These are phyloP conservation scores for Nitzschia putrida DNA, from an alignment of 108 stramenopile genomes.

Conservation along the genomic window DNA sequence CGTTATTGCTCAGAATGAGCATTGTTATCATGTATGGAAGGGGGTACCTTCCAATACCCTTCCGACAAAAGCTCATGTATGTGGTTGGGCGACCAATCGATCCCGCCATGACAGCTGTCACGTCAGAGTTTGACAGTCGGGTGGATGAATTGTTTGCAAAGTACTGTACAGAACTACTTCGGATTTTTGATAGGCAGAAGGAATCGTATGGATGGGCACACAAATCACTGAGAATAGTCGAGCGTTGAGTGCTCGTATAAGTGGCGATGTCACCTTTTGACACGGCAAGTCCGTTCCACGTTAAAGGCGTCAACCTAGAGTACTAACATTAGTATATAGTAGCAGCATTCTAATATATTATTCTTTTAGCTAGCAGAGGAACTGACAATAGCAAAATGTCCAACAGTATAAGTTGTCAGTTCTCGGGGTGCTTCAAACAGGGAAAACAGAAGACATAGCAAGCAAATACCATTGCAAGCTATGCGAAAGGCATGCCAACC, in stretches of 20 bases:
- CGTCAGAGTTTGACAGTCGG: conserved; percentile 31
- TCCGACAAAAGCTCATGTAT: conserved; percentile 72
- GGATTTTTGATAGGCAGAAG: conserved; percentile 87
- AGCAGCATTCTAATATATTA: conserved; percentile 1
- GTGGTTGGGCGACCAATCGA: conserved; percentile 76
- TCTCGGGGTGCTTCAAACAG: background rate
- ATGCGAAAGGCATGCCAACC: conserved; percentile 43
- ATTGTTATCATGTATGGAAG: conserved; percentile 71
- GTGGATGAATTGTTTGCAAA: conserved; percentile 81
- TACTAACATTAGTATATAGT: too few relatives aligned
- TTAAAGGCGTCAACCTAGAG: too few relatives aligned
- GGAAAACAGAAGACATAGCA: background rate
- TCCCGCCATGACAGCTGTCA: conserved; percentile 28
- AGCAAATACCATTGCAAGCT: background rate
- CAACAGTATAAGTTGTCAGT: background rate
- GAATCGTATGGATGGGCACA: conserved; percentile 89
- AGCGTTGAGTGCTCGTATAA: too few relatives aligned
- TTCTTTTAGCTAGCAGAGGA: background rate
- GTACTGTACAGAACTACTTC: conserved; percentile 76
- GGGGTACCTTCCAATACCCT: conserved; percentile 77
- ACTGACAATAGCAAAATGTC: background rate
- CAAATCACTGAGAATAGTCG: conserved; percentile 46
- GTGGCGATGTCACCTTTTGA: too few relatives aligned
- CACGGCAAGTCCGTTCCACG: too few relatives aligned
- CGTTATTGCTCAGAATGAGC: conserved; percentile 67